Conservation (phyloP, 345 rosid species). For the Eucalyptus lansdowneana region DNA sequence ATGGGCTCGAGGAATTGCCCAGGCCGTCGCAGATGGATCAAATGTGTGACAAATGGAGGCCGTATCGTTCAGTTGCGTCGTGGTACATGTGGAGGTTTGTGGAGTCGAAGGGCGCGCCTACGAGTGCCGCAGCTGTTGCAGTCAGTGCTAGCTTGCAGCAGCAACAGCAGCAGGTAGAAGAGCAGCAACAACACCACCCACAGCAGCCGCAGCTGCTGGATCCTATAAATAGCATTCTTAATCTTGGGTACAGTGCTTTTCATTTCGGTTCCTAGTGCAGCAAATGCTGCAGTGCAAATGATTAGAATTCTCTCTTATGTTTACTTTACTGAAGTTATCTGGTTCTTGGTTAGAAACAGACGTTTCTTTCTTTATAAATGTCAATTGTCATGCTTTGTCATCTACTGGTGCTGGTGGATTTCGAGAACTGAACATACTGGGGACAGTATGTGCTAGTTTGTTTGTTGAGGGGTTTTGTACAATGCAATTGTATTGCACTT, state of each 20-base stretch:
- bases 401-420: not conserved
- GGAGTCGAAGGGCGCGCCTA: constrained; percentile 60
- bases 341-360: not conserved
- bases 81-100: constrained; percentile 91
- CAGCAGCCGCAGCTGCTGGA: constrained; percentile 67
- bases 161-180: constrained; percentile 34
- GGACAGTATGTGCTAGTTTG: not conserved
- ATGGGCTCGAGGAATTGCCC: constrained; percentile 69
- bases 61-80: constrained; percentile 86
- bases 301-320: not conserved
- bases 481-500: not conserved
- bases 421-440: not conserved
- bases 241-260: constrained; percentile 57
- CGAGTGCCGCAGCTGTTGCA: constrained; percentile 48
- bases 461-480: not conserved
- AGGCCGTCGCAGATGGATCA: constrained; percentile 94
- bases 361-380: not conserved
- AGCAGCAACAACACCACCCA: constrained; percentile 18
- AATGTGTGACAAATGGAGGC: constrained; percentile 90
- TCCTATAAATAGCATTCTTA: constrained; percentile 78
- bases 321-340: not conserved
- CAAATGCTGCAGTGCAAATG: not conserved
- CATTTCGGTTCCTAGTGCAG: constrained; percentile 2
- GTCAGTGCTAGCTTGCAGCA: constrained; percentile 36
- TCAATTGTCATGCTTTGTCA: not conserved